These are phyloP conservation scores for Rhytidhysteron rufulum DNA, from an alignment of 2,329 filamentous ascomycete genomes.

Conservation along the genomic window DNA sequence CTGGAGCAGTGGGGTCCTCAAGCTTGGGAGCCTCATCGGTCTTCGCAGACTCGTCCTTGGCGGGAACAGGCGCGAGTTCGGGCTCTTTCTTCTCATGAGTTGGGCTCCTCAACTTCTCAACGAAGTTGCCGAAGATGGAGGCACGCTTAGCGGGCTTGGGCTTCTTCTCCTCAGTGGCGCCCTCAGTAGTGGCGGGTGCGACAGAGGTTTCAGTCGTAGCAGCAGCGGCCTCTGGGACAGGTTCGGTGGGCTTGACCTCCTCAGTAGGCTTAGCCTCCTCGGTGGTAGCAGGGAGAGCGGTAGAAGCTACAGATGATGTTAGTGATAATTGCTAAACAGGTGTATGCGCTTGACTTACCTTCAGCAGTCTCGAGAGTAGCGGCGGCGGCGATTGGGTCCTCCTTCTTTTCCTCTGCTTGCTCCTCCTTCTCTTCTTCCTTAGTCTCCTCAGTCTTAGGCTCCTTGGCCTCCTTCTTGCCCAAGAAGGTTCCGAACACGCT, in stretches of 20 bases:
- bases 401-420: slow-evolving; percentile 30
- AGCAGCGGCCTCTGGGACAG: slow-evolving; percentile 20
- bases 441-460: slow-evolving; percentile 42
- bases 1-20: slow-evolving; percentile 41
- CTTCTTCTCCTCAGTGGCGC: slow-evolving; percentile 44
- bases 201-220: slow-evolving; percentile 47
- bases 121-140: slow-evolving; percentile 75
- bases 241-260: slow-evolving; percentile 21
- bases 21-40: slow-evolving; percentile 30
- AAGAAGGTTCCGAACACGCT: slow-evolving; percentile 57
- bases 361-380: slow-evolving; percentile 32
- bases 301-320: slow-evolving; percentile 11
- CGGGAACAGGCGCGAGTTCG: slow-evolving; percentile 53
- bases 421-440: slow-evolving; percentile 42
- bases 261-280: slow-evolving; percentile 47
- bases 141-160: slow-evolving; percentile 74
- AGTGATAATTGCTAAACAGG: slow-evolving; percentile 2
- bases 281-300: slow-evolving; percentile 11
- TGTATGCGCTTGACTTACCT: slow-evolving; percentile 18
- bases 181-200: slow-evolving; percentile 49
- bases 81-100: slow-evolving; percentile 65
- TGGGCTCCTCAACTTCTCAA: slow-evolving; percentile 55
- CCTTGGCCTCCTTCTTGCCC: slow-evolving; percentile 61
- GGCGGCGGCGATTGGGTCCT: slow-evolving; percentile 38
- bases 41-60: slow-evolving; percentile 46